phyloP scores from a whole-genome alignment of 345 rosid species.

The Eucalyptus curtisii region DNA sequence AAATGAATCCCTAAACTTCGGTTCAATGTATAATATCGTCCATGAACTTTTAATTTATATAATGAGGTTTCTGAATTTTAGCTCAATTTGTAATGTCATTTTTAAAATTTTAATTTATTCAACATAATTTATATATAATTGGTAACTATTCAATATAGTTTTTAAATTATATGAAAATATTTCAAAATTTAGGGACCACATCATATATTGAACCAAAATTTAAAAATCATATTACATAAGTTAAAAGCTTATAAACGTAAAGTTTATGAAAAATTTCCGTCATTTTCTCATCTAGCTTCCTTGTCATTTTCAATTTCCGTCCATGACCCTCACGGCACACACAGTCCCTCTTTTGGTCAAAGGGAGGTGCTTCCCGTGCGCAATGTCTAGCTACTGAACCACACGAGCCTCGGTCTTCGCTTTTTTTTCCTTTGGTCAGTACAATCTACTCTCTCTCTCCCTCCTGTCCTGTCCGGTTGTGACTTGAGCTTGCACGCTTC shows the following conservation, averaged over 20 bases:
- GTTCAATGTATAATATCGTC: rapidly evolving
- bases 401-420: neutral
- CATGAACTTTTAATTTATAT: rapidly evolving
- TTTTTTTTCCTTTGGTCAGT: neutral
- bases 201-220: rapidly evolving
- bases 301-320: neutral
- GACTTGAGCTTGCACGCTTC: neutral
- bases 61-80: rapidly evolving
- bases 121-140: rapidly evolving
- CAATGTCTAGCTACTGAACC: neutral
- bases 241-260: too few relatives aligned
- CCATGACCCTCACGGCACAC: neutral
- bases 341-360: neutral
- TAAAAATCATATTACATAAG: too few relatives aligned
- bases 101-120: rapidly evolving
- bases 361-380: neutral
- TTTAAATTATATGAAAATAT: neutral
- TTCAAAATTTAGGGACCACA: rapidly evolving
- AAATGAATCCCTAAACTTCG: neutral
- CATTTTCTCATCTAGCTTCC: neutral
- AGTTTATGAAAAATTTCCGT: neutral
- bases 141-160: too few relatives aligned
- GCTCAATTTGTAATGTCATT: rapidly evolving
- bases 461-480: neutral
- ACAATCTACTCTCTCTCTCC: neutral